Evolutionary conservation across 129 eudicot species (phyloP), one percentile per base, ranked within the genome.

Genomic region (Logfia minima): DNA sequence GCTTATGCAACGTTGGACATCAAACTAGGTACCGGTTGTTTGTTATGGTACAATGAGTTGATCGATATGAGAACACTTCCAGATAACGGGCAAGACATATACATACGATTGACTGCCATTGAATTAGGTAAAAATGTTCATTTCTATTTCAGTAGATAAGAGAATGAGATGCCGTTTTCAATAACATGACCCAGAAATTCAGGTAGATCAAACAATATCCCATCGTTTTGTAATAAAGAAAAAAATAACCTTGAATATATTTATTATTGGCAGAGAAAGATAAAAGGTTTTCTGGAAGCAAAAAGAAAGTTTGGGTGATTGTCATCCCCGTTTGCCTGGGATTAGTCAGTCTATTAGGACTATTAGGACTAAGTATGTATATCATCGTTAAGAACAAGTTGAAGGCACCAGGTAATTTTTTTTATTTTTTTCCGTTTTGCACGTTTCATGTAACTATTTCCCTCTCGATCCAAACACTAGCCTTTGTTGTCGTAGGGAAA

Each of bases 1-100:
- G 86, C 83, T 31, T 79, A 83, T 37, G 31, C 86, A 3, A 83
- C 69, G 74, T 56, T 77, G 56, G 76, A 83, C 64, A 61, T 74
- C 18, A 69, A 29, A 48, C 23, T 72, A 4, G 83, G 68, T 32
- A 78, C 14, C 8, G 83, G 86, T 14, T 83, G 86, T 45, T 79
- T 83, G 63, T 8, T 73, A 48, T 83, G 83, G 86, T 64, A 78
- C 26, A 68, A 69, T 23, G 79, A 60, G 2, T 53, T 83, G 28
- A 68, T 59, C 29, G 86, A 83, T 73, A 66, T 83, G 14, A 52
- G 82, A 68, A 34, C 34, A 10, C 48, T 24, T 29, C 53, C 78
- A 24, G 45, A 45, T 4, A 24, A 43, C 17, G 80, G 80, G 43
- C 83, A 83, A 53, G 83, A 72, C 58, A 18, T 83, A 31, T 78